These are phyloP conservation scores for Spiraea crenata DNA, from an alignment of 331 rosid species.

Conservation along the genomic window DNA sequence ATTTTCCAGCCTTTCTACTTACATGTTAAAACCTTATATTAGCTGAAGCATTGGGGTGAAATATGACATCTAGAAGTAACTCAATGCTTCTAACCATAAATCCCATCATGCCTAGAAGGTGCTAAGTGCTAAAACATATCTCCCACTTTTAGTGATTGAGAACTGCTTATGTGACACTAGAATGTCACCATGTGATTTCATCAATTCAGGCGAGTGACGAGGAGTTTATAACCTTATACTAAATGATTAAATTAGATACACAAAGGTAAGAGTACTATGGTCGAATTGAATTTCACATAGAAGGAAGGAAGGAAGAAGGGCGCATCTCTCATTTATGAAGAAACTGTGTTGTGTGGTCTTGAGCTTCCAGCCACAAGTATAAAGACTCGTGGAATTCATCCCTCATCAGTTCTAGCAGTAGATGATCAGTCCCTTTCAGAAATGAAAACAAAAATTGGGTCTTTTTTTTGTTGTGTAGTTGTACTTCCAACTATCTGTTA, in stretches of 20 bases:
- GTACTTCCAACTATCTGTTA: not conserved
- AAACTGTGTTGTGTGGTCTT: slow-evolving; percentile 9
- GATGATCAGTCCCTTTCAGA: slow-evolving; percentile 30
- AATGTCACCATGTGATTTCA: no score
- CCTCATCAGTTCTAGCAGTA: slow-evolving; percentile 13
- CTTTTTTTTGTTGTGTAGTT: not conserved
- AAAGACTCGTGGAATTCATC: slow-evolving; percentile 23
- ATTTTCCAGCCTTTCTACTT: no score
- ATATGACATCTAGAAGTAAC: not conserved
- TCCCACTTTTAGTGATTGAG: no score
- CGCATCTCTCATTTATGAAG: slow-evolving; percentile 18
- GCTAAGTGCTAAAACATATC: no score
- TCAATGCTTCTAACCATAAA: no score
- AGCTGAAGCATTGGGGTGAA: not conserved
- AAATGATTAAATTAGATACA: no score
- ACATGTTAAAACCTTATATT: no score
- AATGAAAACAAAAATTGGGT: slow-evolving; percentile 14
- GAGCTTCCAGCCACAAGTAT: slow-evolving; percentile 19
- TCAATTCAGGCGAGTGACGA: no score
- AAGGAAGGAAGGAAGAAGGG: slow-evolving; percentile 17
- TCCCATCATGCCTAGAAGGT: no score
- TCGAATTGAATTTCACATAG: slow-evolving; percentile 27
- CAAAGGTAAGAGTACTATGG: no score
- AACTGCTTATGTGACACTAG: no score
- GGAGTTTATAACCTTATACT: no score